Base-by-base conservation (phyloP, 2,329 filamentous ascomycete species). In the Septoria petroselini region DNA sequence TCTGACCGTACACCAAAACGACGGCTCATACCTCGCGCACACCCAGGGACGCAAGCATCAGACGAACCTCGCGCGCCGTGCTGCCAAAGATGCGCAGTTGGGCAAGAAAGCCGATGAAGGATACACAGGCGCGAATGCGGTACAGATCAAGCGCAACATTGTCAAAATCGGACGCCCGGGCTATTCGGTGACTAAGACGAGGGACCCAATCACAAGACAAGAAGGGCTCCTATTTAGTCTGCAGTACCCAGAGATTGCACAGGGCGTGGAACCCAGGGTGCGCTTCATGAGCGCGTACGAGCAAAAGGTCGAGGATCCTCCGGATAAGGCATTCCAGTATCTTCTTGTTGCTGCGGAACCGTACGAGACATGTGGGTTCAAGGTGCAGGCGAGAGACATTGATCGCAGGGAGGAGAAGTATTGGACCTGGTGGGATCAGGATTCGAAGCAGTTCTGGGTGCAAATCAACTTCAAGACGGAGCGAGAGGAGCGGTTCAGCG, bases 391-490 rank as follows among this genome's bases (percentile, higher is more conserved):
- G 4, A 78, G 89, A 52, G 93, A 97, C 76, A 83, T 98, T 52
- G 93, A 98, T 73, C 82, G 90, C 62, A 80, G 87, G 18, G 90
- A 94, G 59, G 90, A 94, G 59, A 81, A 85, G 64, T 93, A 91
- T 71, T 98, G 91, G 80, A 86, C 82, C 46, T 97, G 91, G 84
- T 98, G 91, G 77, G 93, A 98, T 71, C 84, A 86, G 53, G 93
- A 98, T 69, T 83, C 85, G 57, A 95, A 94, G 77, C 91, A 97
- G 75, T 98, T 94, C 68, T 97, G 90, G 88, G 81, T 96, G 33
- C 93, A 97, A 76, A 80, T 98, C 58, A 87, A 97, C 77, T 98
- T 97, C 74, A 93, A 96, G 81, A 97, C 93, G 31, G 93, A 98
- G 76, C 83, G 93, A 57, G 93, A 97, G 73, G 91, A 96, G 78